Conservation (phyloP, 495 filamentous ascomycete genomes). For the Xylaria bambusicola region DNA sequence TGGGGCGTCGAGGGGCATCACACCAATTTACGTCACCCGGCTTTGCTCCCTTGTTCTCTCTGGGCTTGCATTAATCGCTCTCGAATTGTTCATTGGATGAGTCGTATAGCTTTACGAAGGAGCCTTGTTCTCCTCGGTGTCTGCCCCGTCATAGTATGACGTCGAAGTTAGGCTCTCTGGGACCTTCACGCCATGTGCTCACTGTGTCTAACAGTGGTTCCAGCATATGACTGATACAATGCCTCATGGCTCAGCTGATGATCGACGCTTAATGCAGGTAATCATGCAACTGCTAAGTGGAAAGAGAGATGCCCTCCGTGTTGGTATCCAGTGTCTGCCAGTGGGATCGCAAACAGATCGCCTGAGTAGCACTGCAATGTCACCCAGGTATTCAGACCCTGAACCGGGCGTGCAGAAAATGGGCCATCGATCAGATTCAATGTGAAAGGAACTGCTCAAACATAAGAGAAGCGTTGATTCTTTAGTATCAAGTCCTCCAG, state of each 20-base stretch:
- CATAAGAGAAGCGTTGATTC: background rate
- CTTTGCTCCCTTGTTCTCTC: background rate
- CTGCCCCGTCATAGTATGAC: background rate
- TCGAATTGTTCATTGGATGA: background rate
- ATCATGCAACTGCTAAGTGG: background rate
- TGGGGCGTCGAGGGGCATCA: no score
- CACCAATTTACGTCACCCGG: background rate
- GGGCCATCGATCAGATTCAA: no score
- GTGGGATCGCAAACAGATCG: background rate
- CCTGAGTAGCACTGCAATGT: no score
- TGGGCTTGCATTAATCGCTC: background rate
- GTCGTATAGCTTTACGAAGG: background rate
- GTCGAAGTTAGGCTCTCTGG: background rate
- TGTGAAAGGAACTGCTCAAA: no score
- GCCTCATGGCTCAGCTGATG: conserved; percentile 1
- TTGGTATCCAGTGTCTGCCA: background rate
- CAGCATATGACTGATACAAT: background rate
- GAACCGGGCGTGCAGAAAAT: background rate
- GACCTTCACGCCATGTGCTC: background rate
- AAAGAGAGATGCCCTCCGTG: background rate
- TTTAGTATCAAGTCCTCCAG: background rate
- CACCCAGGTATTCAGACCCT: background rate
- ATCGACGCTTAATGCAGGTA: background rate
- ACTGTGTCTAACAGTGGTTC: conserved; percentile 7
- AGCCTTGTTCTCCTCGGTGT: background rate